These are phyloP conservation scores for Exophiala phaeomuriformis DNA, from an alignment of 2,329 filamentous ascomycete genomes.

Conservation along the genomic window DNA sequence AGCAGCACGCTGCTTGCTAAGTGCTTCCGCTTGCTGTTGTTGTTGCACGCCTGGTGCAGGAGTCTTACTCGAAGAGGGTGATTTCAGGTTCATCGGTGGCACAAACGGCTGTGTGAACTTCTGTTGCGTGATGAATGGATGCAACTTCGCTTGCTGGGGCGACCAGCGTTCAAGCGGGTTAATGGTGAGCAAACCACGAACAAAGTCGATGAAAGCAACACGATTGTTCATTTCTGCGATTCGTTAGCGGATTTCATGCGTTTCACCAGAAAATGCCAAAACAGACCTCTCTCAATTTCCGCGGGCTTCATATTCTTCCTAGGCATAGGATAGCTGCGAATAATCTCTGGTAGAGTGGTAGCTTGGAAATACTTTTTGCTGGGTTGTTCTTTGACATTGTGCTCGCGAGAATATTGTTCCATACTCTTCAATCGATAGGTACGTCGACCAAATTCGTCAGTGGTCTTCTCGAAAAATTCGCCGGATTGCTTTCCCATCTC, in stretches of 20 bases:
- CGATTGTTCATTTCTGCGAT: conserved; percentile 91
- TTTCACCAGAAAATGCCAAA: not conserved
- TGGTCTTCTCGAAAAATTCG: conserved; percentile 90
- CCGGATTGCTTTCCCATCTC: conserved; percentile 97
- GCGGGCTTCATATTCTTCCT: conserved; percentile 98
- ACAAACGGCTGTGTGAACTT: conserved; percentile 96
- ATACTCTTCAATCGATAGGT: conserved; percentile 91
- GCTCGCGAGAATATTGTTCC: conserved; percentile 95
- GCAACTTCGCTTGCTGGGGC: conserved; percentile 90
- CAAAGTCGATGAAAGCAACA: conserved; percentile 95
- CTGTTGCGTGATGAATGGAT: conserved; percentile 97
- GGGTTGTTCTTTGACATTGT: conserved; percentile 93
- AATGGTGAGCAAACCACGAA: conserved; percentile 83
- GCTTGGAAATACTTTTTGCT: conserved; percentile 99
- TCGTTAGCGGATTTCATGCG: conserved; percentile 18
- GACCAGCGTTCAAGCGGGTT: conserved; percentile 97
- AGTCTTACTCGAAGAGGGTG: conserved; percentile 76
- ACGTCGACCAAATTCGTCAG: conserved; percentile 85
- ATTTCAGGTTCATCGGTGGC: conserved; percentile 92
- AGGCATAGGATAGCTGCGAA: conserved; percentile 96
- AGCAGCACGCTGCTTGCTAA: conserved; percentile 80
- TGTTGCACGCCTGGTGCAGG: conserved; percentile 90
- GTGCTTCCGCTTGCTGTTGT: conserved; percentile 86
- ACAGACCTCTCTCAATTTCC: conserved; percentile 87
- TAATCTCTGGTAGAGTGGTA: conserved; percentile 89